phyloP scores from a whole-genome alignment of 176 grass and related monocot genomes.

The Musa beccarii region DNA sequence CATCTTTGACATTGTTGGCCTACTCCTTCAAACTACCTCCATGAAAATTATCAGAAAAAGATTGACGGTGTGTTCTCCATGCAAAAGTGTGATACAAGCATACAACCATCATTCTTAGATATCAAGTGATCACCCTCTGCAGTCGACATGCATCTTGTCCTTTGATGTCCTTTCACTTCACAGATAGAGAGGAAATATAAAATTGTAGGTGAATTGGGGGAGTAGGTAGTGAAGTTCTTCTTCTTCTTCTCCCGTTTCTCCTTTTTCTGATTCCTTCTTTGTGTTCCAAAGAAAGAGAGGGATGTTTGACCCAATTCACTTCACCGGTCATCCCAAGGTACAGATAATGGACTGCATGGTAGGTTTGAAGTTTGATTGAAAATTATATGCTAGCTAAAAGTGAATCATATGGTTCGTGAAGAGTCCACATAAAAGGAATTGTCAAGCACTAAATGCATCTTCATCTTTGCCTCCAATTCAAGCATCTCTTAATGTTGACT shows the following conservation, averaged over 20 bases:
- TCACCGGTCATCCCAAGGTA: neutral
- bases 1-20: neutral
- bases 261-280: neutral
- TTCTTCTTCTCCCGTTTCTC: neutral
- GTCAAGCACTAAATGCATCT: no score
- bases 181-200: neutral
- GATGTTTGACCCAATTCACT: conserved; percentile 10
- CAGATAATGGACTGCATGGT: neutral
- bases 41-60: no score
- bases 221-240: neutral
- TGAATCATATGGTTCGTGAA: no score
- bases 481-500: no score
- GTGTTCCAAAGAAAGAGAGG: conserved; percentile 8
- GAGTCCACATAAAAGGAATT: no score
- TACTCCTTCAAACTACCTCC: no score
- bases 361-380: neutral
- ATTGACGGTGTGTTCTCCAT: no score
- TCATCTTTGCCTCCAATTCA: no score
- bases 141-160: neutral
- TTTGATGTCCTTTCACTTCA: neutral
- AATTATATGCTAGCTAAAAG: no score
- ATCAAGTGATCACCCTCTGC: no score
- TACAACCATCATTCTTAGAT: no score
- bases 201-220: neutral
- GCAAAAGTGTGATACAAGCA: no score